Evolutionary conservation across 768 basidiomycete species (phyloP).

Genomic region (Tricholoma flavovirens): DNA sequence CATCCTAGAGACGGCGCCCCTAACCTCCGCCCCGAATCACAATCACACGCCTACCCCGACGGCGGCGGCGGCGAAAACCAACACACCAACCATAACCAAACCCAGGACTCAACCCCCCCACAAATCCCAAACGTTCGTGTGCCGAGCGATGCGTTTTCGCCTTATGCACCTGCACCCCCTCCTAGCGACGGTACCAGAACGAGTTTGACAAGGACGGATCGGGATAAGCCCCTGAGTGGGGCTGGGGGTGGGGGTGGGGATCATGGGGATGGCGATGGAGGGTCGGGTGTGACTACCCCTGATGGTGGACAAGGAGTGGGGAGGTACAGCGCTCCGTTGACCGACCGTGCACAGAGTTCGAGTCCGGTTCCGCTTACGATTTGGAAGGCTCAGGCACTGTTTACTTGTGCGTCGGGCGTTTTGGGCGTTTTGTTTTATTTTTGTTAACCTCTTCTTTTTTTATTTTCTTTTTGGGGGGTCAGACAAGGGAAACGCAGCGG

Average conservation of each 20-base stretch:
- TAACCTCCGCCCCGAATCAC: background rate
- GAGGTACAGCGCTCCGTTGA: background rate
- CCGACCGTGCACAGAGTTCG: background rate
- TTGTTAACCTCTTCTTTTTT: background rate
- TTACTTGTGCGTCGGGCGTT: background rate
- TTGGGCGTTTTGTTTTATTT: background rate
- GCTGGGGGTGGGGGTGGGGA: no score
- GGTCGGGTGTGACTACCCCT: background rate
- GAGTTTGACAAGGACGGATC: background rate
- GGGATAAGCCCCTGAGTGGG: background rate
- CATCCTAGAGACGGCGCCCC: background rate
- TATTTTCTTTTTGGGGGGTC: background rate
- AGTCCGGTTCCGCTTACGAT: background rate
- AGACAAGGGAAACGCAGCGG: slow-evolving; percentile 71
- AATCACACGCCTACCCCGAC: no score
- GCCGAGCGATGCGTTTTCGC: slow-evolving; percentile 4
- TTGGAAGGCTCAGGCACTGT: background rate
- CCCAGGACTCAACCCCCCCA: background rate
- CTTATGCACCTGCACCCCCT: background rate
- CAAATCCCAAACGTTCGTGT: slow-evolving; percentile 5
- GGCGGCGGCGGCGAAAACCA: no score
- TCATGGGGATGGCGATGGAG: background rate
- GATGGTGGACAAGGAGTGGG: background rate
- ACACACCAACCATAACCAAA: no score
- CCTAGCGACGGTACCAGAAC: background rate